phyloP scores from a whole-genome alignment of 805 yeast genomes.

The Candida sanyiensis region DNA sequence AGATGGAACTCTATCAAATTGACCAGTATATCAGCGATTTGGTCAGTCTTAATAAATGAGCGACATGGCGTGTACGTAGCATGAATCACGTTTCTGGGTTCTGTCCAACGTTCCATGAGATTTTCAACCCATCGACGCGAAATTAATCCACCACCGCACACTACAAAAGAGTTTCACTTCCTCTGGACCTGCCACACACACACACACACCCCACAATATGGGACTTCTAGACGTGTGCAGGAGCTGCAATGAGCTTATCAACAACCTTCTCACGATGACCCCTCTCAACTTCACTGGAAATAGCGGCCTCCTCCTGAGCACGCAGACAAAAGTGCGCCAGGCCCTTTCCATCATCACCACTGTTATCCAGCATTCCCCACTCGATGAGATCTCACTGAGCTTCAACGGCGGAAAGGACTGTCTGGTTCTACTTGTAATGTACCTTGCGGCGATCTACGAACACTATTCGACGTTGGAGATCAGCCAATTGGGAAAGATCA shows the following conservation, averaged over 20 bases:
- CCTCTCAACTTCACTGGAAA: background rate
- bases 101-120: too few species aligned
- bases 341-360: slow-evolving; percentile 4
- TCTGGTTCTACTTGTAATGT: slow-evolving; percentile 74
- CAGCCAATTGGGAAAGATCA: slow-evolving; percentile 30
- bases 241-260: slow-evolving; percentile 2
- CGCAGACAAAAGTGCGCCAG: slow-evolving; percentile 3
- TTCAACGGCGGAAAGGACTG: slow-evolving; percentile 98
- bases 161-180: background rate
- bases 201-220: background rate
- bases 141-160: background rate
- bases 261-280: background rate
- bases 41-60: background rate
- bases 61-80: background rate
- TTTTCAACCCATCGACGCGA: too few species aligned
- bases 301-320: background rate
- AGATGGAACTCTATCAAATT: slow-evolving; percentile 5
- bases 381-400: slow-evolving; percentile 62
- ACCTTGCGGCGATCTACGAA: slow-evolving; percentile 50
- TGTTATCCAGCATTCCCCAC: slow-evolving; percentile 8
- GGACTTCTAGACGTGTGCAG: slow-evolving; percentile 5
- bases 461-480: slow-evolving; percentile 16
- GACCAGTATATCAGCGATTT: slow-evolving; percentile 8
- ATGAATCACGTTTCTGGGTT: too few species aligned
- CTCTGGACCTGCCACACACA: background rate